A percentile compares a stretch with the other conserved stretches of the same genome.
phyloP scores from a whole-genome alignment of 768 basidiomycete genomes.

The Panellus pusillus region DNA sequence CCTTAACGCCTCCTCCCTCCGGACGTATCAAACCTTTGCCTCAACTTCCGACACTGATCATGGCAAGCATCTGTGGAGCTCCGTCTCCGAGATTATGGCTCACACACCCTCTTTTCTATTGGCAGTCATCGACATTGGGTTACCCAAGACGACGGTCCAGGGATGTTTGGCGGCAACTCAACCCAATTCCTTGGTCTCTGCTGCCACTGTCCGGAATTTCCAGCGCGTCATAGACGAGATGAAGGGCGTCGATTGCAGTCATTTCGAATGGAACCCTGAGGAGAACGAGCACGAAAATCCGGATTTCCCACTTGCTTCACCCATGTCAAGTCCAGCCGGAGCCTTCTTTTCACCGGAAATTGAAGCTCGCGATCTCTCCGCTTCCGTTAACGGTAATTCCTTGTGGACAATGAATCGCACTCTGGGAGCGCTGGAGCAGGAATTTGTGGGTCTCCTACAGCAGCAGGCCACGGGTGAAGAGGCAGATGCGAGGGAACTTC shows the following conservation, averaged over 20 bases:
- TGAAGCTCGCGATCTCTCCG: constrained; percentile 3
- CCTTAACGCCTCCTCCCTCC: constrained; percentile 25
- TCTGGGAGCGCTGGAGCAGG: constrained; percentile 16
- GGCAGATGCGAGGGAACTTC: constrained; percentile 18
- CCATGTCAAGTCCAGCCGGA: neutral
- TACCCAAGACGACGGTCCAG: neutral
- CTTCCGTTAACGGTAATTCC: neutral
- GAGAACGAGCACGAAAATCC: neutral
- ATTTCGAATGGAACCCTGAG: neutral
- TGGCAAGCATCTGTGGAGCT: constrained; percentile 1
- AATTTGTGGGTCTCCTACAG: constrained; percentile 17
- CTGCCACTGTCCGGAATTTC: constrained; percentile 19
- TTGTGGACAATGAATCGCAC: neutral
- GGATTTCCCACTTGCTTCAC: neutral
- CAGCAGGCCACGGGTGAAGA: constrained; percentile 17
- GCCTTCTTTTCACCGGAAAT: neutral
- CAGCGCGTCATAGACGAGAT: constrained; percentile 23
- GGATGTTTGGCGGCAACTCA: neutral
- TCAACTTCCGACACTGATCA: constrained; percentile 7
- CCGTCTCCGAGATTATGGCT: neutral
- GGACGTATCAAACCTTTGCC: constrained; percentile 14
- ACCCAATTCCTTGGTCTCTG: constrained; percentile 13
- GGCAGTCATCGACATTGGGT: neutral
- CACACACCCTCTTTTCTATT: neutral
- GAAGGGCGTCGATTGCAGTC: constrained; percentile 8